Conservation (phyloP, 176 grass and related monocot species). For the Rhipidocladum racemiflorum region DNA sequence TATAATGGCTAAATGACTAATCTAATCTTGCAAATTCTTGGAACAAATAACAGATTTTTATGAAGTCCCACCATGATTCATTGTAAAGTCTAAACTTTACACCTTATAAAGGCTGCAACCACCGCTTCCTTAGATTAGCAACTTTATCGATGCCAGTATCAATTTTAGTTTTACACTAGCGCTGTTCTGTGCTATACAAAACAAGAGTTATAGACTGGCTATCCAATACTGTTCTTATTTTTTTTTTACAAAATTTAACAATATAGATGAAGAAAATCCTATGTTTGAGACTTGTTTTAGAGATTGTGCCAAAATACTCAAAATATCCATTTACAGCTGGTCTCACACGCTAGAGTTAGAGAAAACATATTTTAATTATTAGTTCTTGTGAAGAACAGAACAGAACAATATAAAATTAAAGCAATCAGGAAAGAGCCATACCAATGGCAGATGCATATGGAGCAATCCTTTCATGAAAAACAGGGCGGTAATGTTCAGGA, state of each 20-base stretch:
- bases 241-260: neutral
- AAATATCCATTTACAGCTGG: neutral
- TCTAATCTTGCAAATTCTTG: neutral
- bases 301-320: neutral
- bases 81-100: neutral
- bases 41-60: neutral
- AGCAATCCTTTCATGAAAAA: constrained; percentile 94
- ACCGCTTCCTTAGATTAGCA: neutral
- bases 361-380: neutral
- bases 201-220: neutral
- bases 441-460: constrained; percentile 85
- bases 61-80: neutral
- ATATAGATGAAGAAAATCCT: neutral
- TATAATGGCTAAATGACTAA: neutral
- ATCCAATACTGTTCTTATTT: no score
- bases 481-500: constrained; percentile 69
- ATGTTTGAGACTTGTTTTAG: constrained; percentile 13
- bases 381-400: neutral
- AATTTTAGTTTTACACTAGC: constrained; percentile 2
- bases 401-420: constrained; percentile 13
- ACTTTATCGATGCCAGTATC: neutral
- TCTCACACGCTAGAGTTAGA: neutral
- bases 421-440: constrained; percentile 25
- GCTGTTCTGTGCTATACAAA: constrained; percentile 8
- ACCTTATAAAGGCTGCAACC: neutral